Evolutionary conservation across 768 basidiomycete species (phyloP), one percentile per base, ranked within the genome.

Genomic region (Saitozyma podzolica): DNA sequence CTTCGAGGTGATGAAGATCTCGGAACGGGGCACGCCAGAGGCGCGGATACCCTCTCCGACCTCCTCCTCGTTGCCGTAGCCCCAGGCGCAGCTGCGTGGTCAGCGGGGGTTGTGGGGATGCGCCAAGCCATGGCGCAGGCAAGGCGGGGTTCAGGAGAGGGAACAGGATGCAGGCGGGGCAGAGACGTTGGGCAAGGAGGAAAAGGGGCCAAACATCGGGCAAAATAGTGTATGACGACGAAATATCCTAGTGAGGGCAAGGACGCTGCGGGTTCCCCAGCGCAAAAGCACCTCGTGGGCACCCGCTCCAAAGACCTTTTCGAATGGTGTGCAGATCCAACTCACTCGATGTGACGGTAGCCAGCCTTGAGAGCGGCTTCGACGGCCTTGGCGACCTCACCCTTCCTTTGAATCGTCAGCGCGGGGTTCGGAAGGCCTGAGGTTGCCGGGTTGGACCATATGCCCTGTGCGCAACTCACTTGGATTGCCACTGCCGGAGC

Each of bases 1-100:
- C 67, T 76, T 76, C 80, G 88, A 90, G 1, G 78, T 83, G 76
- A 90, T 89, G 86, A 86, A 89, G n/a, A 92, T 76, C 6, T 89
- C 82, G 58, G 86, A 81, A 13, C 89, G 84, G 41, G 86, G 82
- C 0, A 90, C 79, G 10, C 83, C 80, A 62, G 87, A 87, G 39
- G 84, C 86, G 81, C 85, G 86, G 62, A 90, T 87, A 19, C 89
- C 88, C 13, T 79, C 74, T 1, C 88, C 88, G 48, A 90, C 89
- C 66, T 88, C 84, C 48, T 82, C 84, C 61, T 91, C 91, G 78
- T 92, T 93, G 65, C 82, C 74, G 80, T 92, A 92, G 55, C 89
- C 82, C 84, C 76, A 77, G 50, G 76, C 76, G 54, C 72, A 73
- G 72, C 74, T 76, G 62, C 43, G 40, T 13, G 14, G 61, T 61